phyloP scores from a whole-genome alignment of 768 basidiomycete species.

The Hygrophoropsis aurantiaca region DNA sequence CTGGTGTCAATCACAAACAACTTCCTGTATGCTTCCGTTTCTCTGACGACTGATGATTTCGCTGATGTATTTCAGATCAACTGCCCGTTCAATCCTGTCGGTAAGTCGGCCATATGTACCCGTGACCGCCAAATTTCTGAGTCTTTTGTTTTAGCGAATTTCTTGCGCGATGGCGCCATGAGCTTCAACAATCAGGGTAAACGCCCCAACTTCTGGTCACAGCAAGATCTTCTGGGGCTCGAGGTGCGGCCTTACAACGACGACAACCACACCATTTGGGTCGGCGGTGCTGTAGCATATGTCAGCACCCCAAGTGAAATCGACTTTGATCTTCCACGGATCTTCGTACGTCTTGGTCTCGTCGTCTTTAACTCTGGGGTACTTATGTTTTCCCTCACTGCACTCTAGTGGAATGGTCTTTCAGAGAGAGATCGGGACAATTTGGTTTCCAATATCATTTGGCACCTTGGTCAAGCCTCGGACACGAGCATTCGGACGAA shows the following conservation, averaged over 20 bases:
- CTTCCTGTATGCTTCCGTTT: conserved; percentile 25
- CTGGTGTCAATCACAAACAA: conserved; percentile 38
- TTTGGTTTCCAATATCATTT: conserved; percentile 37
- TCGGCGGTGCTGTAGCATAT: conserved; percentile 39
- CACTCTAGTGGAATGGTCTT: conserved; percentile 30
- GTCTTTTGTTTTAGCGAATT: conserved; percentile 27
- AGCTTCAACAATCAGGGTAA: conserved; percentile 36
- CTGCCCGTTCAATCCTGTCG: conserved; percentile 36
- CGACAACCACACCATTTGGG: conserved; percentile 42
- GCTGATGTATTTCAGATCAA: conserved; percentile 25
- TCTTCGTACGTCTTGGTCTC: conserved; percentile 21
- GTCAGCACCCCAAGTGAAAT: conserved; percentile 34
- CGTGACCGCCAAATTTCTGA: neutral
- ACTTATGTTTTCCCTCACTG: neutral
- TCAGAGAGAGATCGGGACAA: conserved; percentile 35
- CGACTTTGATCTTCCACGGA: conserved; percentile 40
- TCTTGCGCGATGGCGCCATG: conserved; percentile 40
- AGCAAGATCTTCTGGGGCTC: conserved; percentile 32
- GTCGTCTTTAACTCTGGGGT: neutral
- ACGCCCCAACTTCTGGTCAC: conserved; percentile 39
- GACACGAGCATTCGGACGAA: conserved; percentile 27
- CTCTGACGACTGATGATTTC: neutral
- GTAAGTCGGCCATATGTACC: conserved; percentile 17
- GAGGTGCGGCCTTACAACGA: conserved; percentile 33
- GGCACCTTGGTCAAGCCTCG: conserved; percentile 35